Evolutionary conservation across 2,329 filamentous ascomycete genomes (phyloP).

Genomic region (Colletotrichum lupini): DNA sequence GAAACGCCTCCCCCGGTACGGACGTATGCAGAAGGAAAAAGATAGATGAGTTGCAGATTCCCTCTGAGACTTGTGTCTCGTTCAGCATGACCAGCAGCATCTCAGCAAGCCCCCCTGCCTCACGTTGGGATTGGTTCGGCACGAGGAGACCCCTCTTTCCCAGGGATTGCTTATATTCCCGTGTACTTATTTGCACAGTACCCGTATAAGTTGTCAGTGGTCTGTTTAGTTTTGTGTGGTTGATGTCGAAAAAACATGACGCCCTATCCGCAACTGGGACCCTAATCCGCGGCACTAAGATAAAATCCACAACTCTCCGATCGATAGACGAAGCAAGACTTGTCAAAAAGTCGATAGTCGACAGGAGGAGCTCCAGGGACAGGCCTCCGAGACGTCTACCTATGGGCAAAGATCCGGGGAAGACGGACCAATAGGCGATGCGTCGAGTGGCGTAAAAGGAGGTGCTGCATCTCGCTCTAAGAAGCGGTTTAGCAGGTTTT

Average conservation of each 20-base stretch:
- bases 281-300: background rate
- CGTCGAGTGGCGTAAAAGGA: constrained; percentile 3
- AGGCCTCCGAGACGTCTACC: background rate
- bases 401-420: constrained; percentile 28
- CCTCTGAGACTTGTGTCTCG: constrained; percentile 21
- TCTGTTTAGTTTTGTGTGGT: background rate
- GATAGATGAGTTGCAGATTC: constrained; percentile 33
- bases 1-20: constrained; percentile 24
- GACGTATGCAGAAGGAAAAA: constrained; percentile 28
- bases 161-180: background rate
- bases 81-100: background rate
- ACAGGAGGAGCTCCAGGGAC: background rate
- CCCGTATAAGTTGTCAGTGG: background rate
- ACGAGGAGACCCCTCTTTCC: background rate
- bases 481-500: constrained; percentile 11
- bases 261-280: background rate
- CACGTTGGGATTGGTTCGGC: no score
- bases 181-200: background rate
- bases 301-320: constrained; percentile 24
- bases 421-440: constrained; percentile 18
- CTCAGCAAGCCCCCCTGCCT: background rate
- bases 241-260: background rate
- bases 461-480: constrained; percentile 12
- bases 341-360: background rate
- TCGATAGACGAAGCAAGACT: constrained; percentile 19